Evolutionary conservation across 768 basidiomycete species (phyloP).

Genomic region (Podaxis sp.): DNA sequence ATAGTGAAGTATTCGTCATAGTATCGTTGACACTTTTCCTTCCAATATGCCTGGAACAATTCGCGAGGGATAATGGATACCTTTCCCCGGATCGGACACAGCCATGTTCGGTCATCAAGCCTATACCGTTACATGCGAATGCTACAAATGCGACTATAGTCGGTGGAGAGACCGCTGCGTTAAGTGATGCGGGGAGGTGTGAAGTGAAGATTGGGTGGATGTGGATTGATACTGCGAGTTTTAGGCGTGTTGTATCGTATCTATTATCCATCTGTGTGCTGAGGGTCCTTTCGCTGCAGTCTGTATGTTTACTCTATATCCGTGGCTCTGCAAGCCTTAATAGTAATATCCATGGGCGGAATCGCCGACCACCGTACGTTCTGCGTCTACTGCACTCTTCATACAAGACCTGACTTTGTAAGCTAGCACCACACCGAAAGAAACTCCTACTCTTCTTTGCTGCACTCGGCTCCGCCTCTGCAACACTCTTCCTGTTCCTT

Average conservation of each 20-base stretch:
- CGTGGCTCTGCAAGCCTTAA: slow-evolving; percentile 88
- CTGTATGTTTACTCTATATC: slow-evolving; percentile 87
- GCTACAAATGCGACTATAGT: slow-evolving; percentile 15
- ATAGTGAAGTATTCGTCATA: slow-evolving; percentile 78
- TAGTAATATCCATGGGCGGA: slow-evolving; percentile 91
- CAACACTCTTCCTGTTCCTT: slow-evolving; percentile 70
- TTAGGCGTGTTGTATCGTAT: slow-evolving; percentile 55
- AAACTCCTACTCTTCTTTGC: slow-evolving; percentile 77
- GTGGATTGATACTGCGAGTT: slow-evolving; percentile 92
- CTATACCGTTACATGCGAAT: slow-evolving; percentile 15
- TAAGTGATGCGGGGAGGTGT: slow-evolving; percentile 52
- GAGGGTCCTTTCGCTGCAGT: slow-evolving; percentile 35
- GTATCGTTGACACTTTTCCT: slow-evolving; percentile 81
- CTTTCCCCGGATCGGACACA: slow-evolving; percentile 63
- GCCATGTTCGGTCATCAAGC: slow-evolving; percentile 47
- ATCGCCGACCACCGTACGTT: slow-evolving; percentile 87
- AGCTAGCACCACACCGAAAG: slow-evolving; percentile 66
- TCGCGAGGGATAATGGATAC: slow-evolving; percentile 86
- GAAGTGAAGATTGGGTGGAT: slow-evolving; percentile 79
- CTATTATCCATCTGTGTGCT: not conserved
- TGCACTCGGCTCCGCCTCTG: slow-evolving; percentile 63
- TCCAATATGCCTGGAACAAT: slow-evolving; percentile 84
- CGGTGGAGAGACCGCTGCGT: not conserved
- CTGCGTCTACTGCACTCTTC: not conserved
- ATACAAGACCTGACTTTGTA: slow-evolving; percentile 4